Evolutionary conservation across 2,329 filamentous ascomycete genomes (phyloP), one percentile per base, ranked within the genome.

Genomic region (Rhynchosporium graminicola): DNA sequence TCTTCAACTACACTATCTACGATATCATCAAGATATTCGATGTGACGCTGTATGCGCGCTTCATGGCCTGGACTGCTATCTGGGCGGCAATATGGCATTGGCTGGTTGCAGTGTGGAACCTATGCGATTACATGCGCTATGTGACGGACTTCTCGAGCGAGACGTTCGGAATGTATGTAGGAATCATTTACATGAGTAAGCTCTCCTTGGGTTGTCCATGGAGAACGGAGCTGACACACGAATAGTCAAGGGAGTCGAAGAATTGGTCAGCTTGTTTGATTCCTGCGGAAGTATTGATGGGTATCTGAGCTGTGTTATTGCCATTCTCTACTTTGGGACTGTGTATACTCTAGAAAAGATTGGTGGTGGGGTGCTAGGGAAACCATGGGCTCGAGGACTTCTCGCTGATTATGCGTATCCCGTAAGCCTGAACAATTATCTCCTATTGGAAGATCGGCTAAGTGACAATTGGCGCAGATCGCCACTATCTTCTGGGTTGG

Each of bases 1-100:
- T 82, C 0, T 85, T 86, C 76, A 84, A 85, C 69, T 85, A 83
- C 68, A 86, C 83, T 29, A 83, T 84, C 64, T 85, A 82, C 72
- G 81, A 85, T 62, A 85, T 85, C 59, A 76, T 83, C 50, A 72
- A 72, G 31, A 74, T 74, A 12, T 79, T 84, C 63, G 80, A 83
- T 46, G 77, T 79, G 2, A 67, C 74, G 1, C 74, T 83, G 5
- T 85, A 84, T 69, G 78, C 81, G 0, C 76, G 79, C 54, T 83
- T 85, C 68, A 82, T 84, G 71, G 78, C 78, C 3, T 85, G 82
- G 82, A 79, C 81, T 0, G 40, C 54, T 9, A 57, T 57, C 13
- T 57, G 54, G 54, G 54, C 54, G 1, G 79, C 77, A 1, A 85
- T 85, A 28, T 85, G 82, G 82, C 83, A 86, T 68, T 85, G 82